Conservation (phyloP, 2,329 filamentous ascomycete species). For the Phaeoacremonium minimum region DNA sequence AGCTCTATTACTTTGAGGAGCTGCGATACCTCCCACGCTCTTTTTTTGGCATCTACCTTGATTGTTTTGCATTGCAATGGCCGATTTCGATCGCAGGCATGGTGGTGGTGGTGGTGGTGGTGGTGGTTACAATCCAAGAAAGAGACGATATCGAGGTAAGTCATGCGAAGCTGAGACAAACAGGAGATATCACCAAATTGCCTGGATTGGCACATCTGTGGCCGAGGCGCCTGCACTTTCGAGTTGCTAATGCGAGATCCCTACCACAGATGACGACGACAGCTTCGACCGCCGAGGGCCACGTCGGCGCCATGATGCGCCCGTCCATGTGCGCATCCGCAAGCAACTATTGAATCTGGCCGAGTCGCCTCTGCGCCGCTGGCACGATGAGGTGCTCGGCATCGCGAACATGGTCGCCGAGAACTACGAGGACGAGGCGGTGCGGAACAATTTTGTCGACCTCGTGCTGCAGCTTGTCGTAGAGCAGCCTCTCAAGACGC, state of each 20-base stretch:
- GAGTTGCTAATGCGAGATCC: no score
- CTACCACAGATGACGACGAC: conserved; percentile 61
- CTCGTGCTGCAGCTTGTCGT: conserved; percentile 71
- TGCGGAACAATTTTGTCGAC: conserved; percentile 68
- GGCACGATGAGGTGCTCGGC: conserved; percentile 71
- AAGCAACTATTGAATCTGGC: conserved; percentile 77
- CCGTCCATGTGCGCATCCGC: conserved; percentile 66
- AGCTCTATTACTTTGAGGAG: no score
- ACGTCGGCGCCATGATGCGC: conserved; percentile 67
- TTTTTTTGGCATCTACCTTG: no score
- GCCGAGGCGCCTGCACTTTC: no score
- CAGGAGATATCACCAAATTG: no score
- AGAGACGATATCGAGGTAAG: conserved; percentile 76
- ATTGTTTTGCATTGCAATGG: no score
- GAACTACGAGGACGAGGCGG: conserved; percentile 79
- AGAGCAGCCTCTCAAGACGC: conserved; percentile 97
- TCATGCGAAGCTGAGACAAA: conserved; percentile 3
- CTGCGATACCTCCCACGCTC: no score
- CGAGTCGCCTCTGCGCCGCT: conserved; percentile 73
- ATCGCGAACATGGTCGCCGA: conserved; percentile 76
- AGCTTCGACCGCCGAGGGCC: conserved; percentile 70
- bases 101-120: no score
- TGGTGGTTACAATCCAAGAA: conserved; percentile 60
- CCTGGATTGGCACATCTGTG: no score
- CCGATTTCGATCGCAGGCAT: conserved; percentile 55